Conservation (phyloP, 2,329 filamentous ascomycete species). For the Fusarium sp. region DNA sequence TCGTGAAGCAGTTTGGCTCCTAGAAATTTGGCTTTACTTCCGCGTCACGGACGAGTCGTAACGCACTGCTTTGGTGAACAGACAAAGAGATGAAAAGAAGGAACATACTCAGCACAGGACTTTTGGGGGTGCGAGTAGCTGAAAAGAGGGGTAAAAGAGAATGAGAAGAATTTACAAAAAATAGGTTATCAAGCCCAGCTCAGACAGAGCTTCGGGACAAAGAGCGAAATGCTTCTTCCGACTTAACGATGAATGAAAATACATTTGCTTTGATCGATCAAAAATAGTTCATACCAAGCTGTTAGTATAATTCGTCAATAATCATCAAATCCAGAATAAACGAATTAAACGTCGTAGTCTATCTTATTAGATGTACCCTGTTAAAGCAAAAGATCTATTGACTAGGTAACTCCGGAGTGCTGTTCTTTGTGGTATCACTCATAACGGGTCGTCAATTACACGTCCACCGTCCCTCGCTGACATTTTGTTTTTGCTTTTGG, state of each 20-base stretch:
- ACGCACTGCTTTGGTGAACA: slow-evolving; percentile 26
- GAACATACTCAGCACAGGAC: slow-evolving; percentile 6
- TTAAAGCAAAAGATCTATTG: slow-evolving; percentile 46
- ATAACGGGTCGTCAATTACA: slow-evolving; percentile 44
- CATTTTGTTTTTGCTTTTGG: slow-evolving; percentile 32
- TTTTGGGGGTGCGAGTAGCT: slow-evolving; percentile 1
- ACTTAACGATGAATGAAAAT: slow-evolving; percentile 38
- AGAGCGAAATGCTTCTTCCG: slow-evolving; percentile 10
- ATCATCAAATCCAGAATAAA: too few species aligned
- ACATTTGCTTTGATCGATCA: slow-evolving; percentile 22
- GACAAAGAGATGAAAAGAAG: slow-evolving; percentile 7
- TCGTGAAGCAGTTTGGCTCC: slow-evolving; percentile 70
- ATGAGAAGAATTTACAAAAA: slow-evolving; percentile 14
- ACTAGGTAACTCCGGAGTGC: slow-evolving; percentile 45
- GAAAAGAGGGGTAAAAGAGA: slow-evolving; percentile 12
- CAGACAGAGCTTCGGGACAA: slow-evolving; percentile 15
- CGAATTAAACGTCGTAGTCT: not conserved
- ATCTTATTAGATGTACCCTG: not conserved
- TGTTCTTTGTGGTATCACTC: slow-evolving; percentile 46
- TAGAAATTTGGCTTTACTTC: slow-evolving; percentile 28
- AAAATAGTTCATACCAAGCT: not conserved
- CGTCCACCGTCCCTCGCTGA: slow-evolving; percentile 29
- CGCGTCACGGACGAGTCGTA: not conserved
- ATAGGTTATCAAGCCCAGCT: slow-evolving; percentile 15
- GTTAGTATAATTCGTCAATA: too few species aligned